Base-by-base conservation (phyloP, 1,284 basidiomycete genomes). In the Rhodotorula sp. region DNA sequence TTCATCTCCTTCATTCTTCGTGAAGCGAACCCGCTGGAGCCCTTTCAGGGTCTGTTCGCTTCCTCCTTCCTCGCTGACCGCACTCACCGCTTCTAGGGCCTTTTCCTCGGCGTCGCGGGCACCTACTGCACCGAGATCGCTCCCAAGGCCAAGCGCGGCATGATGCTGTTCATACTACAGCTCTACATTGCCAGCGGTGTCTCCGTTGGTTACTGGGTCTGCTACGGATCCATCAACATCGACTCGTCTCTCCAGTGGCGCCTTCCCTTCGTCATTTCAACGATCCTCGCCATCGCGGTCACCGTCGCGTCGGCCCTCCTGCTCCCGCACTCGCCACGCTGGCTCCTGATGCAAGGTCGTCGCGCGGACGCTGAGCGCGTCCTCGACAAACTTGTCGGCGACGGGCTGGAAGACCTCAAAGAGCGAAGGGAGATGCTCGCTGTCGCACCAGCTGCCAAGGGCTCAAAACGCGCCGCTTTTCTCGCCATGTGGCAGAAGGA, bases 241-340 rank as follows among this genome's bases (percentile, higher is more conserved):
- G 12, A 39, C 56, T 39, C 50, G 39, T 83, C 81, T 46, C 72
- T 87, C 21, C 82, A 85, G 10, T 87, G 86, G 85, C 81, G 86
- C 10, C 78, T 83, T 21, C 85, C 86, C 0, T 83, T 86, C 67
- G 82, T 82, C 19, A 70, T 85, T 46, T 84, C 86, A 76, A 81
- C 83, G 6, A 74, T 79, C 46, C 75, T 83, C 32, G 83, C 85
- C 13, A 84, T 85, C 44, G 83, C 83, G 63, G 80, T 73, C 39
- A 46, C 39, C 21, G 10, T 62, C 22, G 34, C 48, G 12, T 62
- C 64, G 2, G 56, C 82, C n/a, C 83, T 57, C 36, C 27, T 84
- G 77, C 82, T 87, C 37, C 86, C 86, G 25, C 84, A 87, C 75
- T 87, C 86, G 34, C 86, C 86, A 3, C 81, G 85, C 27, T 87